Conservation (phyloP, 331 rosid genomes). For the Prunus yedoensis region DNA sequence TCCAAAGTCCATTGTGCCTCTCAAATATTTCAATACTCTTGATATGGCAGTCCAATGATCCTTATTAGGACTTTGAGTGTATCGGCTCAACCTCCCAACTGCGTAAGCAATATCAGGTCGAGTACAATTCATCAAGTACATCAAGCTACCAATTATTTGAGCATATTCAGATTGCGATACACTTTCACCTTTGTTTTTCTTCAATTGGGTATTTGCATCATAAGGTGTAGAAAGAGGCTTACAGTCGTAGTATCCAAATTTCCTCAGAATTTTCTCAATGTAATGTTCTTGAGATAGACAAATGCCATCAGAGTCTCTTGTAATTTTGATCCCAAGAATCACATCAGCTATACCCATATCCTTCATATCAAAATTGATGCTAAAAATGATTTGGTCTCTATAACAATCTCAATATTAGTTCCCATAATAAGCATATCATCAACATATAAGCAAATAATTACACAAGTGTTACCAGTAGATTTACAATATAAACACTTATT, state of each 20-base stretch:
- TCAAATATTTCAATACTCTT: neutral
- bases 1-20: neutral
- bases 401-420: neutral
- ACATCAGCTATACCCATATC: neutral
- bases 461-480: neutral
- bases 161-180: neutral
- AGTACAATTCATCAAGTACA: slow-evolving; percentile 7
- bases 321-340: slow-evolving; percentile 1
- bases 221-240: neutral
- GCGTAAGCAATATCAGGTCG: slow-evolving; percentile 4
- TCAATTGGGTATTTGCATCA: neutral
- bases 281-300: neutral
- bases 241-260: neutral
- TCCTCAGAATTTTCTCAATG: neutral
- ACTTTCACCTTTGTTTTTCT: neutral
- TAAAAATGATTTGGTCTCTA: neutral
- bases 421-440: neutral
- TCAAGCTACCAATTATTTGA: neutral
- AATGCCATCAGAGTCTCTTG: neutral
- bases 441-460: neutral
- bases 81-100: neutral
- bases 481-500: slow-evolving; percentile 3
- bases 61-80: neutral
- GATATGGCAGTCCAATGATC: neutral
- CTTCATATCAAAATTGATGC: neutral